These are phyloP conservation scores for Lactarius akahatsu DNA, from an alignment of 768 basidiomycete species.

Conservation along the genomic window DNA sequence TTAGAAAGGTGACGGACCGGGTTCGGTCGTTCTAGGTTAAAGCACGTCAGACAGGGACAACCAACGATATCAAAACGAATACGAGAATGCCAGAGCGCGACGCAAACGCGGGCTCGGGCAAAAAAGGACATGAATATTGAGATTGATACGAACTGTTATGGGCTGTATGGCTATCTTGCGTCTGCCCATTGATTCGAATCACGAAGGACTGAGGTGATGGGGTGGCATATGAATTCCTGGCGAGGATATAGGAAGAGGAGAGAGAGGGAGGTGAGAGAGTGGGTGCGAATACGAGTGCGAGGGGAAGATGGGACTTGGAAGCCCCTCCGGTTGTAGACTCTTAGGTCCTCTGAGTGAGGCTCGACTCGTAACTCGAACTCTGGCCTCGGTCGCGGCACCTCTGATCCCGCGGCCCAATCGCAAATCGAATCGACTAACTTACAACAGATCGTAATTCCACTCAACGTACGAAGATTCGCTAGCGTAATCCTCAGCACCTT, in stretches of 20 bases:
- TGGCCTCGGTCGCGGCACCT: constrained; percentile 14
- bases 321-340: constrained; percentile 14
- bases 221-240: constrained; percentile 13
- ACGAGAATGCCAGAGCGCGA: constrained; percentile 32
- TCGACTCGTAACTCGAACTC: constrained; percentile 15
- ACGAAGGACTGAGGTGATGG: constrained; percentile 8
- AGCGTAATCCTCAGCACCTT: background rate
- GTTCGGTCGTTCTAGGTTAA: constrained; percentile 81
- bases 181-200: constrained; percentile 54
- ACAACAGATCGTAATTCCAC: background rate
- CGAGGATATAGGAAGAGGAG: constrained; percentile 10
- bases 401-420: constrained; percentile 28
- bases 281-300: constrained; percentile 6
- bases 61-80: constrained; percentile 18
- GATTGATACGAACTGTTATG: constrained; percentile 57
- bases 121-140: constrained; percentile 25
- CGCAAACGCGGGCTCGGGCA: constrained; percentile 2
- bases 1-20: constrained; percentile 87
- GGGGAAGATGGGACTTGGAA: constrained; percentile 15
- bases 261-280: background rate
- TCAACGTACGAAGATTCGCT: background rate
- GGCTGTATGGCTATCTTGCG: constrained; percentile 83
- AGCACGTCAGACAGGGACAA: constrained; percentile 39
- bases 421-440: constrained; percentile 15
- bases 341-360: constrained; percentile 12